phyloP scores from a whole-genome alignment of 2,329 filamentous ascomycete genomes.

The Oidium heveae region DNA sequence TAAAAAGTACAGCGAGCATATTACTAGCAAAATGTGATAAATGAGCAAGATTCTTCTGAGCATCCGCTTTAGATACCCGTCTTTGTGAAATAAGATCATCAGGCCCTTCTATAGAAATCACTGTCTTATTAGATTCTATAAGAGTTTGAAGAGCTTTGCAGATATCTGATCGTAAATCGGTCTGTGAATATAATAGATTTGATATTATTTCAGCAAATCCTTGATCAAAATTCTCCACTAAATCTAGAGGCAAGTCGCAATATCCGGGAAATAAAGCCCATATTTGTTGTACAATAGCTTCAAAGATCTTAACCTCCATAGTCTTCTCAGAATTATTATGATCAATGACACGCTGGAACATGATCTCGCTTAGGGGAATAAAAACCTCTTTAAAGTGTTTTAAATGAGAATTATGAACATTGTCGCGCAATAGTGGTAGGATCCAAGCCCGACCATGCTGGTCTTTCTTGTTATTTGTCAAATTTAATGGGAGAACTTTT shows the following conservation, averaged over 20 bases:
- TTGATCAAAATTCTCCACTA: constrained; percentile 57
- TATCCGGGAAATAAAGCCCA: constrained; percentile 90
- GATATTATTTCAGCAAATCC: constrained; percentile 71
- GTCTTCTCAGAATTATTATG: constrained; percentile 67
- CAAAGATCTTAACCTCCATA: constrained; percentile 92
- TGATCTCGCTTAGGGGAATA: constrained; percentile 65
- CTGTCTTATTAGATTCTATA: constrained; percentile 74
- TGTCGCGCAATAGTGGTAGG: constrained; percentile 71
- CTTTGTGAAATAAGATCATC: constrained; percentile 50
- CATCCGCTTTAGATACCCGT: constrained; percentile 48
- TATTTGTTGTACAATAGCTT: constrained; percentile 84
- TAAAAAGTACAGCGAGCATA: constrained; percentile 89
- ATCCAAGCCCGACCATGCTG: constrained; percentile 83
- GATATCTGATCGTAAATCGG: constrained; percentile 63
- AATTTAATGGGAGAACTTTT: constrained; percentile 61
- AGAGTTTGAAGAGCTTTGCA: constrained; percentile 68
- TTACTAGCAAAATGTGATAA: constrained; percentile 62
- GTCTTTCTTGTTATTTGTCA: constrained; percentile 49
- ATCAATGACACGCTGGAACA: constrained; percentile 74
- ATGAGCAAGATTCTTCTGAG: constrained; percentile 59
- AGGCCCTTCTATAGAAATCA: constrained; percentile 34
- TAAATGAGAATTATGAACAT: constrained; percentile 68
- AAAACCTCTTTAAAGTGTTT: constrained; percentile 68
- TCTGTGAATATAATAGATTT: constrained; percentile 79
- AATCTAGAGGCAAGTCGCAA: constrained; percentile 72